phyloP scores from a whole-genome alignment of 345 rosid genomes.

The Linum usitatissimum region DNA sequence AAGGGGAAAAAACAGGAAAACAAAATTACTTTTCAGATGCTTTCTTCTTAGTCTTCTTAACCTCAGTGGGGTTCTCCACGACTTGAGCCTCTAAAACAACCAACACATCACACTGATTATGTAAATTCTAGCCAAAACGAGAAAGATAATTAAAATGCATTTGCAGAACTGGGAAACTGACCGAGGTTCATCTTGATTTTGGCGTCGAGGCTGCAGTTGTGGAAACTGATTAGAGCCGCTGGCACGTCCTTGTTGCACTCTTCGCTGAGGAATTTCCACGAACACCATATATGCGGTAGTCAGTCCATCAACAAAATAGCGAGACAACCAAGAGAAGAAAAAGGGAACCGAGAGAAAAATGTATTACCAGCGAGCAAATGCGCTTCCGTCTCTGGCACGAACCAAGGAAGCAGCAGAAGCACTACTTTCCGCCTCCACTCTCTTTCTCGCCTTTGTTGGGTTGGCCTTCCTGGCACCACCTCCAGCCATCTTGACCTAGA shows the following conservation, averaged over 20 bases:
- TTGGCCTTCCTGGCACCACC: slow-evolving; percentile 31
- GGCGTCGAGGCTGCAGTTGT: slow-evolving; percentile 81
- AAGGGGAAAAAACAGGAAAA: neutral
- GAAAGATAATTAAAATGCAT: neutral
- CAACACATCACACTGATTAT: neutral
- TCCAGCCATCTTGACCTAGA: slow-evolving; percentile 18
- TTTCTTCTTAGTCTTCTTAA: slow-evolving; percentile 50
- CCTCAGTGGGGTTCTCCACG: slow-evolving; percentile 51
- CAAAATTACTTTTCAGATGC: slow-evolving; percentile 48
- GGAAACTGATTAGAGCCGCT: slow-evolving; percentile 66
- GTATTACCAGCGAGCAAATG: slow-evolving; percentile 62
- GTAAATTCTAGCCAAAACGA: neutral
- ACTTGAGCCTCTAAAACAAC: slow-evolving; percentile 52
- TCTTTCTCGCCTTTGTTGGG: slow-evolving; percentile 54
- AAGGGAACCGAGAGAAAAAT: neutral
- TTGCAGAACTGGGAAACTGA: slow-evolving; percentile 9
- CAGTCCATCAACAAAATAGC: neutral
- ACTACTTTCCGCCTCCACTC: slow-evolving; percentile 51
- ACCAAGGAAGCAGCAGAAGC: slow-evolving; percentile 25
- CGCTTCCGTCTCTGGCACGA: slow-evolving; percentile 81
- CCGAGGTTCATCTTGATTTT: slow-evolving; percentile 70
- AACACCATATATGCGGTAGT: neutral
- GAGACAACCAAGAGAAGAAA: neutral
- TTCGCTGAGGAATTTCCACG: slow-evolving; percentile 31
- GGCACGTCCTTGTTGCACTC: slow-evolving; percentile 70